Conservation (phyloP, 768 basidiomycete genomes). For the Heimioporus sp. region DNA sequence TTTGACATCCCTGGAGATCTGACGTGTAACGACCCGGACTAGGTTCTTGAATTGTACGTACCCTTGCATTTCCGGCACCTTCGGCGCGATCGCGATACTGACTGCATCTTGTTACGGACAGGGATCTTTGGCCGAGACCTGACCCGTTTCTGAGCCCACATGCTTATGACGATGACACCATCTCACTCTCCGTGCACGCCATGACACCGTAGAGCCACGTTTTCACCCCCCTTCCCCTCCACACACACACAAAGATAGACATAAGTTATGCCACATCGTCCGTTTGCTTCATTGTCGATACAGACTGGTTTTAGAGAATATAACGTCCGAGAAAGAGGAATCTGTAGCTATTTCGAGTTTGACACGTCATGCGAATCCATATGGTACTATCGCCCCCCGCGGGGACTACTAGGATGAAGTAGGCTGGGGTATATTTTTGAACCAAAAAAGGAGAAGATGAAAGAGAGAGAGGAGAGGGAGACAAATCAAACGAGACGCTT, state of each 20-base stretch:
- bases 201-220: no score
- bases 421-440: constrained; percentile 8
- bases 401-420: neutral
- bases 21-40: neutral
- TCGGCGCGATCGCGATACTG: constrained; percentile 10
- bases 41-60: constrained; percentile 70
- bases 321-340: constrained; percentile 13
- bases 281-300: no score
- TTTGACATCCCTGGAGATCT: constrained; percentile 13
- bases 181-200: no score
- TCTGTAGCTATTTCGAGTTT: neutral
- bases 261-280: no score
- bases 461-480: neutral
- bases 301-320: neutral
- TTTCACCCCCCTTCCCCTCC: no score
- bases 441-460: constrained; percentile 1
- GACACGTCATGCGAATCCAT: constrained; percentile 23
- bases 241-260: no score
- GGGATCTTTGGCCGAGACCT: constrained; percentile 79
- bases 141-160: constrained; percentile 51
- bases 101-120: constrained; percentile 23
- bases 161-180: no score
- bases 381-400: constrained; percentile 9
- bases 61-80: constrained; percentile 1
- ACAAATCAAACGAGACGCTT: constrained; percentile 4